These are phyloP conservation scores for Phytopythium litorale DNA, from an alignment of 352 stramenopile species.

Conservation along the genomic window DNA sequence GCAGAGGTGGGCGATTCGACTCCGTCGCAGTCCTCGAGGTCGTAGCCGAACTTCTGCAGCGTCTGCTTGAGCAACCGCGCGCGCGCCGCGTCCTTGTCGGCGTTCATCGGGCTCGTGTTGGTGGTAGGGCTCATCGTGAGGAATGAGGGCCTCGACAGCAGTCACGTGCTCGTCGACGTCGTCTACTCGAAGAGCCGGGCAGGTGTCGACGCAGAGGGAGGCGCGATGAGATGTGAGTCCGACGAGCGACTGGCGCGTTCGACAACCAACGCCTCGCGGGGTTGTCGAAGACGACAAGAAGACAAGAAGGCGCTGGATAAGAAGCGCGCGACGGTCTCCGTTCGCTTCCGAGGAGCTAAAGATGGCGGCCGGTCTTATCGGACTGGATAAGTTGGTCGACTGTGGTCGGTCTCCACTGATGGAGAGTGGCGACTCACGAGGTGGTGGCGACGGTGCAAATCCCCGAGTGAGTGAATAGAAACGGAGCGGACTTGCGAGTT, in stretches of 20 bases:
- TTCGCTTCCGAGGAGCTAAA: not conserved
- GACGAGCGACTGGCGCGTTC: not conserved
- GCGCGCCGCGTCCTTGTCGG: constrained; percentile 43
- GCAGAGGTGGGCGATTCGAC: constrained; percentile 14
- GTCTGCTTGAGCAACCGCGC: constrained; percentile 74
- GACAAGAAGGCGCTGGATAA: not conserved
- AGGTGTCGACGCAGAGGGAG: not conserved
- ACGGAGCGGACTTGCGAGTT: not conserved
- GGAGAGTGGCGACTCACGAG: not conserved
- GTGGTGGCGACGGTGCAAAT: not conserved
- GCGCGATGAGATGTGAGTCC: not conserved
- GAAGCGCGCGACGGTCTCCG: not conserved
- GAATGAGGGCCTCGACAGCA: not conserved
- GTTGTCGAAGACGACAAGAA: not conserved
- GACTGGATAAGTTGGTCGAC: no score
- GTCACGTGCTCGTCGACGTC: not conserved
- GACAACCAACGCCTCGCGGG: not conserved
- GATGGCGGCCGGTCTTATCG: not conserved
- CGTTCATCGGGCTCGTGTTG: constrained; percentile 3
- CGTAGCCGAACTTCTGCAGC: constrained; percentile 84
- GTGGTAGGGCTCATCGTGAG: not conserved
- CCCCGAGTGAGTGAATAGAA: constrained; percentile 1
- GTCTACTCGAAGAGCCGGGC: not conserved
- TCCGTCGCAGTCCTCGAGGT: constrained; percentile 40
- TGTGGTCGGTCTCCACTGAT: no score